Evolutionary conservation across 2,329 filamentous ascomycete genomes (phyloP).

Genomic region (Cercospora janseana): DNA sequence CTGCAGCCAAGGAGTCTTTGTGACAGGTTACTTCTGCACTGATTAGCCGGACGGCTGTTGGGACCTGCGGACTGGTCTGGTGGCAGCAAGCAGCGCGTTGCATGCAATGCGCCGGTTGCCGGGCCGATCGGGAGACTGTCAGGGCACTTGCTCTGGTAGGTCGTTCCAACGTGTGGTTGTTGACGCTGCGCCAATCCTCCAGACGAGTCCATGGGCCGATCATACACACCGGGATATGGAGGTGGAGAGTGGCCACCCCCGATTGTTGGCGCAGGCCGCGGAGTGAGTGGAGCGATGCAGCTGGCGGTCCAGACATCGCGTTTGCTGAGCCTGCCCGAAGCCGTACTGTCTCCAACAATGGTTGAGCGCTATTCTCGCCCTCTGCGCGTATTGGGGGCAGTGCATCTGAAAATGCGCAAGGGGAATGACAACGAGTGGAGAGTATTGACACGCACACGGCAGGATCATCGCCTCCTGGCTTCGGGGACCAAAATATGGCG

Average conservation of each 20-base stretch:
- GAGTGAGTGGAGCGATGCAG: constrained; percentile 26
- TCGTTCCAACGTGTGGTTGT: constrained; percentile 19
- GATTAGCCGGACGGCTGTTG: constrained; percentile 25
- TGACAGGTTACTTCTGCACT: constrained; percentile 31
- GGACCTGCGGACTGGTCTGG: constrained; percentile 29
- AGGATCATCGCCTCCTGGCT: constrained; percentile 28
- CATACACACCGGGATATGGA: constrained; percentile 32
- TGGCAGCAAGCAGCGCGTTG: constrained; percentile 29
- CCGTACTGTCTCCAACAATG: neutral
- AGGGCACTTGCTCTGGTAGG: constrained; percentile 35
- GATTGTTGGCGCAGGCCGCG: constrained; percentile 29
- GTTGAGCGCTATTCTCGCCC: neutral
- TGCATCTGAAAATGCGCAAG: constrained; percentile 22
- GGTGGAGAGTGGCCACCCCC: constrained; percentile 27
- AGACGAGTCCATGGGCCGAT: constrained; percentile 32
- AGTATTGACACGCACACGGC: constrained; percentile 16
- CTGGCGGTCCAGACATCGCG: constrained; percentile 17
- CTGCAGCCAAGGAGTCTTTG: constrained; percentile 29
- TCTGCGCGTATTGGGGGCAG: neutral
- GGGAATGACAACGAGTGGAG: constrained; percentile 19
- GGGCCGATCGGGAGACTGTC: constrained; percentile 35
- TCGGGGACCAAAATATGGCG: constrained; percentile 38
- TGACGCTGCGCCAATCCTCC: constrained; percentile 31
- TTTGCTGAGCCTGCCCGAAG: constrained; percentile 20
- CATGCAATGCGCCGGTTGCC: constrained; percentile 31